These are phyloP conservation scores for Suillus weaverae DNA, from an alignment of 768 basidiomycete genomes.

Conservation along the genomic window DNA sequence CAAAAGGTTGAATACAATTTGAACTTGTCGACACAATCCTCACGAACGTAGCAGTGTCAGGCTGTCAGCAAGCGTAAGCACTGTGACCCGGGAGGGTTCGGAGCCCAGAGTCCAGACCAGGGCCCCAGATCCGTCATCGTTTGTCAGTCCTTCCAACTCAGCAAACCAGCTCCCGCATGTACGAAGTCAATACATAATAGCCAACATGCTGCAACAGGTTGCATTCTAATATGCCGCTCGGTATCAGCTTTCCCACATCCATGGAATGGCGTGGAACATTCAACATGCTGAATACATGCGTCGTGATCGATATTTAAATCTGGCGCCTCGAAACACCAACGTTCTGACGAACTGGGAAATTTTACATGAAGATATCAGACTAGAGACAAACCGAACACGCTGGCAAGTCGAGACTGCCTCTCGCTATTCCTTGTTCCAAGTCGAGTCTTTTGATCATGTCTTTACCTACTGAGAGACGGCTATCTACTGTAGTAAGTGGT, in stretches of 20 bases:
- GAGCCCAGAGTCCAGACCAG: background rate
- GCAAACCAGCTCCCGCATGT: background rate
- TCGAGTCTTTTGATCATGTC: background rate
- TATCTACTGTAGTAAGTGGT: background rate
- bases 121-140: background rate
- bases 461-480: background rate
- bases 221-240: background rate
- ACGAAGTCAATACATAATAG: background rate
- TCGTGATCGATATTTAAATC: background rate
- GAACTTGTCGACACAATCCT: background rate
- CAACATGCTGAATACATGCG: background rate
- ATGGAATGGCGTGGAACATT: background rate
- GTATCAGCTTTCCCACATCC: background rate
- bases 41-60: background rate
- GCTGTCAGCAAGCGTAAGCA: background rate
- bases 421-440: background rate
- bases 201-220: background rate
- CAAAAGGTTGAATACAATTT: background rate
- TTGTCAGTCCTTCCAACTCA: background rate
- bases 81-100: background rate
- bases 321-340: background rate
- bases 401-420: background rate
- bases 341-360: background rate
- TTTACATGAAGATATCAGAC: background rate
- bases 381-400: background rate